Evolutionary conservation across 345 rosid species (phyloP), one percentile per base, ranked within the genome.

Genomic region (Pistacia integerrima): DNA sequence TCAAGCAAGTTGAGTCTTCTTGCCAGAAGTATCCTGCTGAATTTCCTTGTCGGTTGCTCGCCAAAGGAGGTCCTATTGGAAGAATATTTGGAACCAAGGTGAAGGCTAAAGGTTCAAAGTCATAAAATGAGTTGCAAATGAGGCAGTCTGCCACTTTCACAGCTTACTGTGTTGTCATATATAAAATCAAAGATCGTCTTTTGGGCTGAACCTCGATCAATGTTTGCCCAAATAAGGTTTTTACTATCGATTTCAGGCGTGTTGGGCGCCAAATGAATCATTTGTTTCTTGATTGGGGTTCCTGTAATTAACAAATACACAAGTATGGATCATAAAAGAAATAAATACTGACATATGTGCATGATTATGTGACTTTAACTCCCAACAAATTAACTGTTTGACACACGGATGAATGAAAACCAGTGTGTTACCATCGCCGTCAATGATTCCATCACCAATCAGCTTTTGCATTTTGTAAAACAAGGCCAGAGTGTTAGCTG

Each of bases 61-160:
- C 55, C 33, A 62, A 64, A 46, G 76, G 73, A 59, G 87, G 82
- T 1, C 87, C 87, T 65, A 85, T 35, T 9, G 84, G 82, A 46
- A 64, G 30, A 49, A 82, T 64, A 1, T 73, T 5, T 2, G 78
- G 75, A 22, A 0, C 10, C 13, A 75, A 0, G 18, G 28, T 17
- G 33, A 80, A 59, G 1, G 85, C 76, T 20, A 62, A 80, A 71
- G 82, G 66, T 69, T 82, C 85, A 1, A 85, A 80, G 54, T 85
- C 87, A 41, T 64, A 51, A 7, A 74, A 67, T 1, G 85, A 67
- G 72, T 85, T 85, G 8, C 87, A 79, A 13, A 68, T 7, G 20
- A 68, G 0, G 35, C 41, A 25, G 1, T 49, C 58, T 28, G 72
- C 8, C 72, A 68, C 3, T 49, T 1, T 30, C 9, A 7, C 2